These are phyloP conservation scores for Metarhizium humberi DNA, from an alignment of 2,329 filamentous ascomycete species.

Conservation along the genomic window DNA sequence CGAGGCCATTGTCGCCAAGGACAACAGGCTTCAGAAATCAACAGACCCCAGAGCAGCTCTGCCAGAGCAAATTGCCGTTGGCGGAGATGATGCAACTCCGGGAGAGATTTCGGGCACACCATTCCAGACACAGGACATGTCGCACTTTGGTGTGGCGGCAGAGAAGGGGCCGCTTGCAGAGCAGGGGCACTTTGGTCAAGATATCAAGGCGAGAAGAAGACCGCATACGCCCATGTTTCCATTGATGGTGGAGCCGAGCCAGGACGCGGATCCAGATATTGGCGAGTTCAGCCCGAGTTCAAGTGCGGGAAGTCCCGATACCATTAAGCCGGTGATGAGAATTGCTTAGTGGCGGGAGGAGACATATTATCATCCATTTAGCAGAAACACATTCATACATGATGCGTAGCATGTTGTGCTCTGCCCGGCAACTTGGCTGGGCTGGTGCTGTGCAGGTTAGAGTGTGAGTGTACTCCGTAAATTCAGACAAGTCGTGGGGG, in stretches of 20 bases:
- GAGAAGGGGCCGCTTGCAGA: neutral
- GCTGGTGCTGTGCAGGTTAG: too few species aligned
- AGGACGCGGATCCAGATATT: neutral
- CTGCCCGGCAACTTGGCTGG: too few species aligned
- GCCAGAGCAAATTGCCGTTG: constrained; percentile 24
- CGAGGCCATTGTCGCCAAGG: constrained; percentile 25
- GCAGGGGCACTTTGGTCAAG: neutral
- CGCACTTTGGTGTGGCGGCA: neutral
- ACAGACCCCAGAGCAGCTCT: constrained; percentile 17
- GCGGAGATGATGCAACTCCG: constrained; percentile 10
- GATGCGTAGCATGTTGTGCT: neutral
- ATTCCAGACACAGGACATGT: neutral
- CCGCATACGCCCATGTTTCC: constrained; percentile 1
- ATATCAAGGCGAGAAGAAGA: neutral
- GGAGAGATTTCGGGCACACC: constrained; percentile 10
- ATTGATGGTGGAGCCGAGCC: neutral
- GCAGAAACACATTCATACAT: neutral
- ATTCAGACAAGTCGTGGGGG: neutral
- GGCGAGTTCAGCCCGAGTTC: constrained; percentile 1
- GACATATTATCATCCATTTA: neutral
- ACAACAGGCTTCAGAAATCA: constrained; percentile 25
- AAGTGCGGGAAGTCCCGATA: constrained; percentile 8
- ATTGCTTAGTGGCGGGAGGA: neutral
- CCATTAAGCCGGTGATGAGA: constrained; percentile 7
- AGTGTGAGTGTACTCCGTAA: too few species aligned